Evolutionary conservation across 768 basidiomycete species (phyloP), one percentile per base, ranked within the genome.

Genomic region (Kwoniella sp.): DNA sequence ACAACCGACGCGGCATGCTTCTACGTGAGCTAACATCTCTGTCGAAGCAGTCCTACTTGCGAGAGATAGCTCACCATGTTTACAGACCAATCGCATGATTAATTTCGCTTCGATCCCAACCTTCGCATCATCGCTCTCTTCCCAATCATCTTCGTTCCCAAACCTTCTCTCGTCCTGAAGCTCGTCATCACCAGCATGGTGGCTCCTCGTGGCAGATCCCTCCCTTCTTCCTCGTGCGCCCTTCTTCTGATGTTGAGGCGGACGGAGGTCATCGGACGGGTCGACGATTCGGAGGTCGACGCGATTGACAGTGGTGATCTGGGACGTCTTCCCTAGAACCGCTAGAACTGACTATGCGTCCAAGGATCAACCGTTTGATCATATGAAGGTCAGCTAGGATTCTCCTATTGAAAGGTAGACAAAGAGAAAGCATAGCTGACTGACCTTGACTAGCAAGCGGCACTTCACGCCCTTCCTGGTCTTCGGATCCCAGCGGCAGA

Each of bases 11-110:
- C 65, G 70, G 63, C 53, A 23, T 7, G 5, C 47, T 7, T 5
- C 47, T 45, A 26, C 31, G 48, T 45, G 26, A 59, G 45, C 13
- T 26, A n/a, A 17, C 28, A 7, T 31, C 7, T 29, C 31, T 5
- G 7, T 34, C 15, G 22, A 13, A 22, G 2, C 45, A n/a, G 45
- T 50, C 12, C 37, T 15, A 1, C 41, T 48, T 12, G 1, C 12
- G 23, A 38, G 29, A 52, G 58, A 22, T n/a, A 25, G 66, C 76
- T 64, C 53, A 78, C 79, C 79, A 58, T 81, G 73, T 65, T 79
- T 77, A 67, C 79, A 81, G 22, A 79, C 69, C 29, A 81, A 61
- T 54, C 76, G 73, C 41, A 81, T 66, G 26, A 76, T 63, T 57
- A 78, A 62, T 37, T 58, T 71, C 25, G 69, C 69, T 48, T 71